These are phyloP conservation scores for Ensete glaucum DNA, from an alignment of 176 grass and related monocot genomes.

Conservation along the genomic window DNA sequence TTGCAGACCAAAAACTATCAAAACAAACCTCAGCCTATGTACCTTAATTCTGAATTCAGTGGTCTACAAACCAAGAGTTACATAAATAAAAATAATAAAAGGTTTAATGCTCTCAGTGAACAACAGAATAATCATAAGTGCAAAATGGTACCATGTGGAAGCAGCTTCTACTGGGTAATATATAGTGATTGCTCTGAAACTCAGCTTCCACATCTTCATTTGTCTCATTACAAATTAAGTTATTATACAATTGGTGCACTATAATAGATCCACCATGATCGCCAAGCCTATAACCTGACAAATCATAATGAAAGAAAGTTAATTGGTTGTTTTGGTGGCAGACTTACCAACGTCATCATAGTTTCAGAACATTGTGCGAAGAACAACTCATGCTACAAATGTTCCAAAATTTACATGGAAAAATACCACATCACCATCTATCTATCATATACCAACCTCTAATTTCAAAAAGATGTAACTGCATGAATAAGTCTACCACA, in stretches of 20 bases:
- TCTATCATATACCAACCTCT: no score
- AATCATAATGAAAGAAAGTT: neutral
- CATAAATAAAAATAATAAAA: neutral
- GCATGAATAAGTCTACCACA: no score
- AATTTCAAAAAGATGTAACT: no score
- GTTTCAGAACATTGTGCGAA: no score
- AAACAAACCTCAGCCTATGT: neutral
- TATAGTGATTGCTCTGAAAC: constrained; percentile 45
- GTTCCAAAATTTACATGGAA: no score
- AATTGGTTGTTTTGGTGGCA: neutral
- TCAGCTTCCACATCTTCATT: constrained; percentile 50
- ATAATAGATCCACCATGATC: constrained; percentile 15
- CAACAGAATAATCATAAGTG: constrained; percentile 10
- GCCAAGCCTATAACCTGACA: constrained; percentile 30
- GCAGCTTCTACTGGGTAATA: constrained; percentile 61
- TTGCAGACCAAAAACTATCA: neutral
- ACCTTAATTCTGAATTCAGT: neutral
- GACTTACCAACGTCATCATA: no score
- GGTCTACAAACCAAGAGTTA: neutral
- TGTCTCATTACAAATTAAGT: constrained; percentile 34
- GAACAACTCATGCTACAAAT: no score
- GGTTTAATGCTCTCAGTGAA: neutral
- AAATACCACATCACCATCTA: no score
- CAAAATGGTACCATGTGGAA: constrained; percentile 61
- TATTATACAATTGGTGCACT: constrained; percentile 59